Conservation (phyloP, 768 basidiomycete species). For the Sporobolomyces pararoseus region DNA sequence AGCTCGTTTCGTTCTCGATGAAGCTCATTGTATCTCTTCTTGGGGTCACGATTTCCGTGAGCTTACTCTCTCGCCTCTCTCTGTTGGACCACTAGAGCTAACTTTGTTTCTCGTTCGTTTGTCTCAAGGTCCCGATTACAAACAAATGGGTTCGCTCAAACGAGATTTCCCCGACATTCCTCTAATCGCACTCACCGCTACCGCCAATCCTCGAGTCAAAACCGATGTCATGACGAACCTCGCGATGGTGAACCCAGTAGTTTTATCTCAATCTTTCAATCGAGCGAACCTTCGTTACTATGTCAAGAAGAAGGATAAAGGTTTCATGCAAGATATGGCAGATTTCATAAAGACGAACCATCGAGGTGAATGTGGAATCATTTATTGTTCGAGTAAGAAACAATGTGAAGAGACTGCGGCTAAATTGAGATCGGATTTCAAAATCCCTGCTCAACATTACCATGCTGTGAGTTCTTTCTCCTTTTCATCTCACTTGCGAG, state of each 20-base stretch:
- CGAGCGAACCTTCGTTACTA: conserved; percentile 83
- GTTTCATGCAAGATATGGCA: conserved; percentile 60
- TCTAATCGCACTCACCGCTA: conserved; percentile 94
- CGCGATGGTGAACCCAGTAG: conserved; percentile 58
- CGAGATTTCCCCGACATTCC: conserved; percentile 72
- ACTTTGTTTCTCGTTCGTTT: no score
- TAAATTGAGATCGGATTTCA: conserved; percentile 59
- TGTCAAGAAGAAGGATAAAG: conserved; percentile 57
- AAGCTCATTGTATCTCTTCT: conserved; percentile 82
- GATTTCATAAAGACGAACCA: conserved; percentile 64
- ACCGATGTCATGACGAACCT: conserved; percentile 74
- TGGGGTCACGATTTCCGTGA: conserved; percentile 90
- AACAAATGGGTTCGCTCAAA: conserved; percentile 64
- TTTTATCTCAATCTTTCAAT: conserved; percentile 82
- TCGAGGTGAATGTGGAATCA: conserved; percentile 60
- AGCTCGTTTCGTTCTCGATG: conserved; percentile 90
- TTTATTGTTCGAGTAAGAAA: conserved; percentile 71
- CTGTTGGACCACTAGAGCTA: no score
- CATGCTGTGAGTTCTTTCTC: conserved; percentile 60
- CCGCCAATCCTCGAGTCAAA: conserved; percentile 73
- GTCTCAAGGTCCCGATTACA: conserved; percentile 57
- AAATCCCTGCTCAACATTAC: conserved; percentile 69
- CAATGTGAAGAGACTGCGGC: conserved; percentile 78
- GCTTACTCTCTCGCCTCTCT: conserved; percentile 49
- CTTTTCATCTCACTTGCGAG: no score